phyloP scores from a whole-genome alignment of 2,329 filamentous ascomycete species.

The Exophiala xenobiotica region DNA sequence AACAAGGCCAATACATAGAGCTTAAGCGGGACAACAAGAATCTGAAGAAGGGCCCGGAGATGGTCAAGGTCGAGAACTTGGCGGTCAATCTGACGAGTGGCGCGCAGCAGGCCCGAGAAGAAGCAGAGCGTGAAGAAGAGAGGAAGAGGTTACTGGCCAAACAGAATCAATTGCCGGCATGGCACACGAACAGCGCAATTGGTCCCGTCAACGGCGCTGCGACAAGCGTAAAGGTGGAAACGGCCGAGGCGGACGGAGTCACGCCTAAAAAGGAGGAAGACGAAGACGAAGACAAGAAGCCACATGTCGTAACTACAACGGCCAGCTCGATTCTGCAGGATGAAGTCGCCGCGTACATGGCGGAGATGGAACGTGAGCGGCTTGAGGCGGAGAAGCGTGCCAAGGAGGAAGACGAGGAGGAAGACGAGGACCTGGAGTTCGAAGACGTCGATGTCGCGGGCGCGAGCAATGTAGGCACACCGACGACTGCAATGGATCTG shows the following conservation, averaged over 20 bases:
- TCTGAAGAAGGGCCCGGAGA: slow-evolving; percentile 40
- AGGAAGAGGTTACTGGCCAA: slow-evolving; percentile 51
- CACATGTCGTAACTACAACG: background rate
- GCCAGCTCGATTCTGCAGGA: slow-evolving; percentile 11
- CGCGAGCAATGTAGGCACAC: slow-evolving; percentile 21
- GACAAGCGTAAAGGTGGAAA: slow-evolving; percentile 15
- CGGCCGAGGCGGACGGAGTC: background rate
- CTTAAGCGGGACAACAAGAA: slow-evolving; percentile 37
- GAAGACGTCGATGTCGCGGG: slow-evolving; percentile 28
- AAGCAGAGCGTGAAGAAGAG: slow-evolving; percentile 48
- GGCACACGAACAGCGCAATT: slow-evolving; percentile 44
- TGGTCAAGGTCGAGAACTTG: slow-evolving; percentile 45
- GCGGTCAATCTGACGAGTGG: slow-evolving; percentile 51
- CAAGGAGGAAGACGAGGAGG: slow-evolving; percentile 26
- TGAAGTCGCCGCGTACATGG: slow-evolving; percentile 23
- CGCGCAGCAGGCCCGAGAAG: slow-evolving; percentile 43
- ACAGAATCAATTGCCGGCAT: slow-evolving; percentile 53
- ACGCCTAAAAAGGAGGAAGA: slow-evolving; percentile 22
- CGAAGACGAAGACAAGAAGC: slow-evolving; percentile 26
- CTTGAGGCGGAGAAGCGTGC: slow-evolving; percentile 21
- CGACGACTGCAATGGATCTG: slow-evolving; percentile 9
- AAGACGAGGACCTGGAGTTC: slow-evolving; percentile 30
- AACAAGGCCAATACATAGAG: slow-evolving; percentile 45
- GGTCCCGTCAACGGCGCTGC: slow-evolving; percentile 11
- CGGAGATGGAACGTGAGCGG: slow-evolving; percentile 27